Base-by-base conservation (phyloP, 225 moss, liverwort and hornwort species). In the Thuidium tamariscinum region DNA sequence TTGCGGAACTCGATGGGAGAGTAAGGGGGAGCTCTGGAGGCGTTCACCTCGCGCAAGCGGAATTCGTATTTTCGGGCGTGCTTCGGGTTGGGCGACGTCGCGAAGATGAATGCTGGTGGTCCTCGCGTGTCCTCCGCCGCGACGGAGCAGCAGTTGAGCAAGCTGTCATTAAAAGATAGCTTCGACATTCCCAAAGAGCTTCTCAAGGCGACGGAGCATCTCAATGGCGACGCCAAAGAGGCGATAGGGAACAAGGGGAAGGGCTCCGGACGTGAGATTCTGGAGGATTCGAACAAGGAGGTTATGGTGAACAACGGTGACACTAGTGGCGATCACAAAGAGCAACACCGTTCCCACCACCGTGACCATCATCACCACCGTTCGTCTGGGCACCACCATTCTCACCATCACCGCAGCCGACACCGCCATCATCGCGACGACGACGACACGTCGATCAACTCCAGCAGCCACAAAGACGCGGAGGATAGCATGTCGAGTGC, bases 101-200 rank as follows among this genome's bases (percentile, higher is more conserved):
- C 51, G 52, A 89, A 67, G 46, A 92, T 92, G 92, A 92, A 80
- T 65, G 64, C 42, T 37, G 79, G 49, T 44, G 89, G 79, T 20
- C 87, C 90, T 42, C 87, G 90, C 37, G 71, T 76, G 52, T 87
- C 89, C 20, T 87, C 92, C 52, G 89, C 87, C 5, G 55, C 79
- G 57, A 49, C 87, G 83, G 92, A 92, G 85, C 92, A 90, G 87
- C 90, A 90, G 85, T 15, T 92, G 85, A 87, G 85, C 84, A 89
- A 90, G 56, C 83, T 92, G 27, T 85, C 87, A 19, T 32, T 92
- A 5, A 89, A 92, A 72, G 90, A 90, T 27, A 54, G 82, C 23
- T 84, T 90, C 26, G 92, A 90, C 18, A 76, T 89, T 49, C 88
- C 86, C 4, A 92, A 92, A 64, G 92, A 90, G 75, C 86, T 85